Evolutionary conservation across 2,329 filamentous ascomycete genomes (phyloP), one percentile per base, ranked within the genome.

Genomic region (Penicillium sp.): DNA sequence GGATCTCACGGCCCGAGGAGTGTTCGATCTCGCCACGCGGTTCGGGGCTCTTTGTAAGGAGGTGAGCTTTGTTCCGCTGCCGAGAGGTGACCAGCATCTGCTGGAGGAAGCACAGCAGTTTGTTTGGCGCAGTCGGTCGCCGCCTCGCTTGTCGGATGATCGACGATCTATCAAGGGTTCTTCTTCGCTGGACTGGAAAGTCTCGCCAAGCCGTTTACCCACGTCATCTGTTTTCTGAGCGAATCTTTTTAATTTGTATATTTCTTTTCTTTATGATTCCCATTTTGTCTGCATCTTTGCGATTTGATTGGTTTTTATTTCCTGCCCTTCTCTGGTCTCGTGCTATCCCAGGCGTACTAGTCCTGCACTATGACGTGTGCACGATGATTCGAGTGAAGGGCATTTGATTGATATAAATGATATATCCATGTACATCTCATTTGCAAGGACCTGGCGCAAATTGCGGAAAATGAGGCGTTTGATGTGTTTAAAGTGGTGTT

Each of bases 11-110:
- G 67, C 64, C 1, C 57, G 67, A 6, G 70, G 70, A 0, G 68
- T 72, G 6, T 56, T 65, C 27, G 64, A 68, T 48, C 63, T 72
- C 10, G 67, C 65, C 4, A 69, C 58, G 21, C 60, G 59, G 8
- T 72, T 72, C 53, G 67, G 62, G 8, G 48, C 57, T 0, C 27
- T 65, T 44, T 57, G 64, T 11, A 65, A 64, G 43, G 65, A 71
- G 40, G 48, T 72, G 29, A 61, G 63, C 50, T 72, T 72, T 48
- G 65, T 67, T 49, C 66, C 70, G n/a, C 32, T 68, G 43, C 66
- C 65, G n/a, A 56, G 60, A 22, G 55, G 60, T 8, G 60, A 70
- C 46, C 61, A 60, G 32, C 54, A 60, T 59, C 57, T 68, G 39
- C 57, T 68, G 24, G 63, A 65, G 39, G 64, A 69, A 39, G 61